Evolutionary conservation across 2,329 filamentous ascomycete species (phyloP).

Genomic region (Fusarium kyushuense): DNA sequence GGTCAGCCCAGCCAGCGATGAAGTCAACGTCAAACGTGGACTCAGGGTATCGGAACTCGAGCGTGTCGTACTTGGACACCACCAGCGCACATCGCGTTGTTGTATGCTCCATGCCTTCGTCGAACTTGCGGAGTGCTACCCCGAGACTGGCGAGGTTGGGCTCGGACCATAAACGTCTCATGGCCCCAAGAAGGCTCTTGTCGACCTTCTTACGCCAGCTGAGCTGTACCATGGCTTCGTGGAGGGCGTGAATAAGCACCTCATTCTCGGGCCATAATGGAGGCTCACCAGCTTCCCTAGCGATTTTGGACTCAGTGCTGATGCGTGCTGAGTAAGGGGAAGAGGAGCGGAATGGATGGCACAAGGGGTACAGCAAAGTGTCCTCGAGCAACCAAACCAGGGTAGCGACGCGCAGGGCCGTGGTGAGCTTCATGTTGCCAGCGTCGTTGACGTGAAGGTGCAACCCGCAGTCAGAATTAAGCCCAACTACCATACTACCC

Average conservation of each 20-base stretch:
- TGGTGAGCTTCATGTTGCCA: conserved; percentile 30
- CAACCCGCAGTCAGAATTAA: conserved; percentile 46
- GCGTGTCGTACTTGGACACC: conserved; percentile 42
- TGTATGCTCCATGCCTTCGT: conserved; percentile 41
- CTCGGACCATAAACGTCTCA: conserved; percentile 40
- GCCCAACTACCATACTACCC: conserved; percentile 37
- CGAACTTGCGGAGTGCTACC: conserved; percentile 38
- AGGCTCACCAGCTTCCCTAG: conserved; percentile 9
- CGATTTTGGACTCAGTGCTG: conserved; percentile 37
- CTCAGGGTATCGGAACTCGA: conserved; percentile 50
- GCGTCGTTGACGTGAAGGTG: conserved; percentile 46
- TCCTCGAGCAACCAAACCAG: conserved; percentile 44
- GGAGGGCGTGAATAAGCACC: conserved; percentile 8
- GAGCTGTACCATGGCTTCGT: conserved; percentile 4
- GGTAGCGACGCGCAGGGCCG: conserved; percentile 37
- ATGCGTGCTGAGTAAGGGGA: conserved; percentile 39
- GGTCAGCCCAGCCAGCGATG: conserved; percentile 43
- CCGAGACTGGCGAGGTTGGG: conserved; percentile 20
- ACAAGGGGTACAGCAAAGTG: conserved; percentile 38
- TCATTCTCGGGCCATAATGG: conserved; percentile 24
- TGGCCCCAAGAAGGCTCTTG: conserved; percentile 10
- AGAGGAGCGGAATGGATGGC: conserved; percentile 40
- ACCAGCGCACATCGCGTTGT: conserved; percentile 44
- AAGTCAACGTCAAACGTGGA: conserved; percentile 45
- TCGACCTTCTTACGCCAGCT: conserved; percentile 28